Conservation (phyloP, 1,139 yeast genomes). For the Chernovozyma aurita region DNA sequence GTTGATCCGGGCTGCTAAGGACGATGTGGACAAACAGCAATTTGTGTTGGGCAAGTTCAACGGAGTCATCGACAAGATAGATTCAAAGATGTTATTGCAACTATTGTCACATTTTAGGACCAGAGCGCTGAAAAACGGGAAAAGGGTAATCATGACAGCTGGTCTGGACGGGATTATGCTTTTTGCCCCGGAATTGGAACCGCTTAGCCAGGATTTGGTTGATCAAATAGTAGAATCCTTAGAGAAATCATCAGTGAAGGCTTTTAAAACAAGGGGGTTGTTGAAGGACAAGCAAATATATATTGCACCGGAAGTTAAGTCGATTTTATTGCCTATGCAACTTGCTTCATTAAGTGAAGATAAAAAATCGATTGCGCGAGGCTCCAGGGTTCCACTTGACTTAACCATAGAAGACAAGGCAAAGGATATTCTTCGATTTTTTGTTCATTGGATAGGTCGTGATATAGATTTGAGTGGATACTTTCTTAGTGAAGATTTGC, state of each 20-base stretch:
- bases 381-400: constrained; percentile 7
- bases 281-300: constrained; percentile 4
- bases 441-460: constrained; percentile 11
- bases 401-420: constrained; percentile 4
- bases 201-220: neutral
- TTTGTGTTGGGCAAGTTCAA: constrained; percentile 4
- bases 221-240: constrained; percentile 1
- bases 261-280: neutral
- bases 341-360: constrained; percentile 2
- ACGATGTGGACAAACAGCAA: too few relatives aligned
- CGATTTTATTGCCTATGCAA: constrained; percentile 7
- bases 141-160: constrained; percentile 6
- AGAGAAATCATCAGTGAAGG: neutral
- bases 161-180: constrained; percentile 3
- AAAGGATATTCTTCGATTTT: constrained; percentile 8
- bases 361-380: constrained; percentile 8
- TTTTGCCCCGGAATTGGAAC: constrained; percentile 4
- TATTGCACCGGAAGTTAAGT: constrained; percentile 5
- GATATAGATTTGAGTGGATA: constrained; percentile 9
- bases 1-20: constrained; percentile 7
- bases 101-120: constrained; percentile 10
- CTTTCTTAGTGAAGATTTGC: constrained; percentile 7
- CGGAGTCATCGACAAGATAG: constrained; percentile 3
- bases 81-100: constrained; percentile 9
- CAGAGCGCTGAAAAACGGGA: constrained; percentile 1